Evolutionary conservation across 2,329 filamentous ascomycete genomes (phyloP), one percentile per base, ranked within the genome.

Genomic region (Blastomyces parvus): DNA sequence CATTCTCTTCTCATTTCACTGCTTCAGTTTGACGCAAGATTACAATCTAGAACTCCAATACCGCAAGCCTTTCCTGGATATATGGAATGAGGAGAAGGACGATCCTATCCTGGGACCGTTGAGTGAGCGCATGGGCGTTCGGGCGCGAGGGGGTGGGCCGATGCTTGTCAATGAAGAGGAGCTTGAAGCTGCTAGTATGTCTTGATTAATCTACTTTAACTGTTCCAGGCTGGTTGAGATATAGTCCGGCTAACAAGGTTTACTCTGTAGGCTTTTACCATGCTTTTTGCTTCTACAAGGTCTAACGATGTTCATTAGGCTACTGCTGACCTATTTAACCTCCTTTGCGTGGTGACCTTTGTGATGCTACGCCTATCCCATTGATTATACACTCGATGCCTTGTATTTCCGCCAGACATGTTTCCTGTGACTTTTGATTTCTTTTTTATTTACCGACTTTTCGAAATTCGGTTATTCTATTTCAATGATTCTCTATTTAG

Each of bases 31-130:
- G 70, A 94, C 94, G 22, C 92, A 97, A 73, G 92, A 97, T 73
- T 99, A 93, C 81, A 97, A 97, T 70, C 84, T 99, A 7, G 94
- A 99, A 75, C 78, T 97, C 70, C 89, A 96, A 76, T 99, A 97
- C 72, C 89, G 95, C 71, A 93, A 93, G 76, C 84, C 88, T 0
- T 99, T 99, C 74, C 79, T 85, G 50, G 92, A 97, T 68, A 88
- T 99, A 38, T 97, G 93, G 90, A 86, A 91, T 66, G 84, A 91
- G 27, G 92, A 97, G 75, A 94, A 93, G 77, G 87, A 95, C 66
- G 90, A 97, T 71, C 81, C 82, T 0, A 85, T 89, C 40, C 77
- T 99, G 48, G 91, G 92, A 0, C 87, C 88, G 25, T 76, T 99
- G 70, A 96, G 91, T 69, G 92, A 97, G 79, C 85, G 92, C n/a